Conservation (phyloP, 306 rosid species). For the Glycyrrhiza uralensis region DNA sequence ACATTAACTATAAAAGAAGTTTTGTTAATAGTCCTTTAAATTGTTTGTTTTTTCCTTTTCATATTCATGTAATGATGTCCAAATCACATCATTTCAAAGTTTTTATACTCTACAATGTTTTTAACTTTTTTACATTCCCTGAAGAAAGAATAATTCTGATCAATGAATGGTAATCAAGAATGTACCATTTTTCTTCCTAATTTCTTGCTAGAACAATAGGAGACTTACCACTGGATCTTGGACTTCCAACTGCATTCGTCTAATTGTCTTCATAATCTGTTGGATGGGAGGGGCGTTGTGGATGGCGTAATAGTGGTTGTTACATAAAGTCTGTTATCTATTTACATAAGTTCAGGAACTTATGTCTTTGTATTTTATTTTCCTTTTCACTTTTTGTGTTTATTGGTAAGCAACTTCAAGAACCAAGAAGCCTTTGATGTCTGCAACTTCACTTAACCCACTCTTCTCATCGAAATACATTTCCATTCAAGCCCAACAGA, state of each 20-base stretch:
- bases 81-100: background rate
- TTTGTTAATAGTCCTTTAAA: background rate
- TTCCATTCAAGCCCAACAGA: too few relatives aligned
- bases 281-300: constrained; percentile 97
- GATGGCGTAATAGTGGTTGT: too few relatives aligned
- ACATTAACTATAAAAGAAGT: background rate
- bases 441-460: too few relatives aligned
- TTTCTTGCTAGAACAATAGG: constrained; percentile 75
- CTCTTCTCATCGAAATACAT: too few relatives aligned
- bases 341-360: too few relatives aligned
- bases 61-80: background rate
- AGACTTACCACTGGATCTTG: constrained; percentile 77
- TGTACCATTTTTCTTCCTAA: constrained; percentile 77
- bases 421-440: too few relatives aligned
- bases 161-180: constrained; percentile 75
- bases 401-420: too few relatives aligned
- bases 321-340: too few relatives aligned
- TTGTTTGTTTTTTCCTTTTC: background rate
- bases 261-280: constrained; percentile 62
- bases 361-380: too few relatives aligned
- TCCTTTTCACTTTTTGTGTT: too few relatives aligned
- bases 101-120: constrained; percentile 60
- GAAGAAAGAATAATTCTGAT: constrained; percentile 77
- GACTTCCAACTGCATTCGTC: constrained; percentile 82
- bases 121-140: constrained; percentile 86